Evolutionary conservation across 2,329 filamentous ascomycete genomes (phyloP).

Genomic region (Scedosporium minutisporum): DNA sequence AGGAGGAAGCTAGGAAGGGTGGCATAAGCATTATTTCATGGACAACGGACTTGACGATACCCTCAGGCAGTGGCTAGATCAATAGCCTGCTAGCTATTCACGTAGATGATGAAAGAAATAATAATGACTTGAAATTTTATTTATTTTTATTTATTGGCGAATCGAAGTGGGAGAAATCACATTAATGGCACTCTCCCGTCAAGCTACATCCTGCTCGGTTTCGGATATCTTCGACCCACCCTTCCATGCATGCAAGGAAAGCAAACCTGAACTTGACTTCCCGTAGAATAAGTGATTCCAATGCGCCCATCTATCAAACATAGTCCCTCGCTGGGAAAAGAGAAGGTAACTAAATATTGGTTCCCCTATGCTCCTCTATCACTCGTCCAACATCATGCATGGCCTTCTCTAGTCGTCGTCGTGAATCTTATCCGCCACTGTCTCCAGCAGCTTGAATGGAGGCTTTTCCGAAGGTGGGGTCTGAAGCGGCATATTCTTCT

Average conservation of each 20-base stretch:
- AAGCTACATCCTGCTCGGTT: neutral
- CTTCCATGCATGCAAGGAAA: neutral
- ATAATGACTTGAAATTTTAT: neutral
- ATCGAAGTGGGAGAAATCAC: neutral
- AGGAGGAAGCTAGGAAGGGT: neutral
- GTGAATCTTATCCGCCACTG: neutral
- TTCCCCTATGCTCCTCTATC: no score
- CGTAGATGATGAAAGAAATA: neutral
- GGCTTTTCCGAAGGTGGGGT: neutral
- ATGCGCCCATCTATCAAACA: neutral
- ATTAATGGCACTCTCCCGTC: neutral
- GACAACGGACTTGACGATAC: neutral
- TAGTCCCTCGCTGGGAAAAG: neutral
- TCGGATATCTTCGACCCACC: neutral
- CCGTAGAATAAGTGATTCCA: neutral
- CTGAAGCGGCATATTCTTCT: neutral
- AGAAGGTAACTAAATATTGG: neutral
- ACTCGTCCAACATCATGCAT: neutral
- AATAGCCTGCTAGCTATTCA: neutral
- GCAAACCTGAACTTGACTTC: neutral
- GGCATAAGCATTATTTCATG: neutral
- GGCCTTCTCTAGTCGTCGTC: neutral
- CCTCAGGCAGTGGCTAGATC: neutral
- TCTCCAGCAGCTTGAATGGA: neutral
- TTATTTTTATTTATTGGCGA: neutral